Evolutionary conservation across 768 basidiomycete species (phyloP).

Genomic region (Russula ochroleuca): DNA sequence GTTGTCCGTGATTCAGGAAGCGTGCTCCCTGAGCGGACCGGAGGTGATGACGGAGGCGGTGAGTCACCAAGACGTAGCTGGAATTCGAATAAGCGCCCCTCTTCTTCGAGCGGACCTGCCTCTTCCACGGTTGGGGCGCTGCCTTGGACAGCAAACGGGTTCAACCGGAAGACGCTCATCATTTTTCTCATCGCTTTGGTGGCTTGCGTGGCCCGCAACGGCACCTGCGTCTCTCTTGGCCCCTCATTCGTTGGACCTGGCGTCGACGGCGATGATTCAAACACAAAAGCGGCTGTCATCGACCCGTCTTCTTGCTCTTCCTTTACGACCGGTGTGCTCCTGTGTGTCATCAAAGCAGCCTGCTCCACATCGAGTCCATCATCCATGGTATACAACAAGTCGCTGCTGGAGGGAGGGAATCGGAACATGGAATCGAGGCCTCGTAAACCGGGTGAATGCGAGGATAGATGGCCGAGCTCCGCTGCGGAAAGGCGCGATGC

Average conservation of each 20-base stretch:
- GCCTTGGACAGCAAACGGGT: slow-evolving; percentile 55
- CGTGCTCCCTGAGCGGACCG: slow-evolving; percentile 19
- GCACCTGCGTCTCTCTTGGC: slow-evolving; percentile 40
- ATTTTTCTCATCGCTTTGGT: slow-evolving; percentile 63
- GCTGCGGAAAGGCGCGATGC: slow-evolving; percentile 18
- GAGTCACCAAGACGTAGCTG: slow-evolving; percentile 24
- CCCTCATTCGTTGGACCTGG: slow-evolving; percentile 14
- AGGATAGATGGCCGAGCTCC: slow-evolving; percentile 18
- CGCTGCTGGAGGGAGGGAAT: slow-evolving; percentile 14
- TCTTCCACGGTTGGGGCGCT: slow-evolving; percentile 26
- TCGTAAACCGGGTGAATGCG: slow-evolving; percentile 21
- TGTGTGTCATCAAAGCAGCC: slow-evolving; percentile 12
- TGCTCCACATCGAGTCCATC: slow-evolving; percentile 23
- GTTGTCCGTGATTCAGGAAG: slow-evolving; percentile 22
- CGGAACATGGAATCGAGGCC: slow-evolving; percentile 21
- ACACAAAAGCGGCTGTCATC: slow-evolving; percentile 25
- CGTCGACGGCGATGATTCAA: slow-evolving; percentile 26
- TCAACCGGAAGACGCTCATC: slow-evolving; percentile 76
- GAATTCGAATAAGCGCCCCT: slow-evolving; percentile 27
- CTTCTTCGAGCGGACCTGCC: slow-evolving; percentile 27
- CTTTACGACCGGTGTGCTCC: slow-evolving; percentile 19
- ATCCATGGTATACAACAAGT: slow-evolving; percentile 22
- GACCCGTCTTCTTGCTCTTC: slow-evolving; percentile 24
- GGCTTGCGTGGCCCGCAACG: slow-evolving; percentile 72
- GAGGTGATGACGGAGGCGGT: slow-evolving; percentile 20